A percentile compares a stretch with the other conserved stretches of the same genome.
These are phyloP conservation scores for Annulohypoxylon truncatum DNA, from an alignment of 2,329 filamentous ascomycete genomes.

Conservation along the genomic window DNA sequence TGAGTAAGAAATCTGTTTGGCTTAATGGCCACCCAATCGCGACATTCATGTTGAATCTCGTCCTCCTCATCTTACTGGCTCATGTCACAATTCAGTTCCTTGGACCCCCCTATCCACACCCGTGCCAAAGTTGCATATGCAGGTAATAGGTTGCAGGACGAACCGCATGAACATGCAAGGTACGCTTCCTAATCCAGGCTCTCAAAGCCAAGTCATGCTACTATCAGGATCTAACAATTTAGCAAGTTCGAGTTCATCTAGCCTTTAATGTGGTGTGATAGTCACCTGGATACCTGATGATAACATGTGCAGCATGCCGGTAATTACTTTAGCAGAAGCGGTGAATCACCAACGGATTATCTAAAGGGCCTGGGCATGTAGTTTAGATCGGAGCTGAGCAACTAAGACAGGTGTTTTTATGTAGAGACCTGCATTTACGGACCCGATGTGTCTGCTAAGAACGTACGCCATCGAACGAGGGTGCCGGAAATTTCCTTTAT, in stretches of 20 bases:
- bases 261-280: conserved; percentile 18
- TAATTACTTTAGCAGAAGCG: neutral
- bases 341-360: neutral
- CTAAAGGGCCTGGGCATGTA: neutral
- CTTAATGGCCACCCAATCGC: too few species aligned
- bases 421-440: neutral
- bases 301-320: neutral
- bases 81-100: neutral
- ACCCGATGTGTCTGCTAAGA: neutral
- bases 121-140: neutral
- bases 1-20: too few species aligned
- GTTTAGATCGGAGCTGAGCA: neutral
- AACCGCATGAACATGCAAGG: conserved; percentile 14
- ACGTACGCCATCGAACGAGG: conserved; percentile 7
- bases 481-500: conserved; percentile 1
- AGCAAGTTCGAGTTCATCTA: neutral
- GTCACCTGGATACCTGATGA: conserved; percentile 14
- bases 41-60: neutral
- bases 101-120: neutral
- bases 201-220: neutral
- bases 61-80: neutral
- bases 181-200: neutral
- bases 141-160: conserved; percentile 2
- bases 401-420: neutral
- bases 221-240: neutral